A percentile compares a stretch with the other conserved stretches of the same genome.
Evolutionary conservation across 2,329 filamentous ascomycete species (phyloP).

Genomic region (Paecilomyces variotii): DNA sequence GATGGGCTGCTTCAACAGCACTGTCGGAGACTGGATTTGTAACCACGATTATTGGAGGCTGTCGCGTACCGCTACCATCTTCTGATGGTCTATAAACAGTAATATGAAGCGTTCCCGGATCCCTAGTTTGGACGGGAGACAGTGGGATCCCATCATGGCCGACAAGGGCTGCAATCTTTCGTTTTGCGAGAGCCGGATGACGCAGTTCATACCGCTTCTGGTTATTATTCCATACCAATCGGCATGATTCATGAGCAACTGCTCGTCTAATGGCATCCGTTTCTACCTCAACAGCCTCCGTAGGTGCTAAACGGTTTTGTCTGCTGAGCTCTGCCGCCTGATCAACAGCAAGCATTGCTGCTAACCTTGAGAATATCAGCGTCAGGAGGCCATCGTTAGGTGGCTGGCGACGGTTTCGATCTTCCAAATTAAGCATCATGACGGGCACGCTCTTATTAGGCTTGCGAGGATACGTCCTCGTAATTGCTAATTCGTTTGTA

Average conservation of each 20-base stretch:
- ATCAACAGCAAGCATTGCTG: constrained; percentile 42
- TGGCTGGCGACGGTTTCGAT: constrained; percentile 26
- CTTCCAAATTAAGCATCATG: constrained; percentile 35
- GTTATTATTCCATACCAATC: constrained; percentile 35
- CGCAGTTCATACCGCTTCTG: constrained; percentile 37
- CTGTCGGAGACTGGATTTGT: constrained; percentile 31
- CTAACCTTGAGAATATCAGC: constrained; percentile 41
- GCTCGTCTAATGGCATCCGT: constrained; percentile 36
- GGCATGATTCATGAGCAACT: constrained; percentile 39
- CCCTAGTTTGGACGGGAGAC: constrained; percentile 21
- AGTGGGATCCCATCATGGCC: constrained; percentile 28
- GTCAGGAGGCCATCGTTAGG: constrained; percentile 37
- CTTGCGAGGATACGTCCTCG: constrained; percentile 34
- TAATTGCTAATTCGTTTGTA: constrained; percentile 35
- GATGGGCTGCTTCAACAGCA: constrained; percentile 23
- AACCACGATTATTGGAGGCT: constrained; percentile 29
- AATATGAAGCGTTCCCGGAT: constrained; percentile 33
- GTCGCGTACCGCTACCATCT: constrained; percentile 11
- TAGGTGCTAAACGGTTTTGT: constrained; percentile 31
- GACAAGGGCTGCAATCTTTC: constrained; percentile 20
- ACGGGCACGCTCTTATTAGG: constrained; percentile 34
- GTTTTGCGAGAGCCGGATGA: constrained; percentile 34
- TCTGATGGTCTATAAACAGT: constrained; percentile 28
- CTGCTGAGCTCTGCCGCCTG: constrained; percentile 34
- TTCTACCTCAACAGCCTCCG: constrained; percentile 35